Conservation (phyloP, 192 early-diverging fungal genomes). For the Umbelopsis ramanniana region DNA sequence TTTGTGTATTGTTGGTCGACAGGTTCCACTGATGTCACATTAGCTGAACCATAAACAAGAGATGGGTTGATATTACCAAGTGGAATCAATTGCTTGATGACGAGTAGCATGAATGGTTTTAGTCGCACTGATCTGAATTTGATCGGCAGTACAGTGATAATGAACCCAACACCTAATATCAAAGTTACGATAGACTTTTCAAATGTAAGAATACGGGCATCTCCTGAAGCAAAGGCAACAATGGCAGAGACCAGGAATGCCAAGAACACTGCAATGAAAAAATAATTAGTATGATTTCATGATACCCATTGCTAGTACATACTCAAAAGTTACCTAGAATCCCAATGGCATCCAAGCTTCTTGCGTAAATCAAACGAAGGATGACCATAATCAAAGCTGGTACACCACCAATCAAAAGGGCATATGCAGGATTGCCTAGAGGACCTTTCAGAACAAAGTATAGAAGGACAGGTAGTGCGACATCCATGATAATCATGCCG, state of each 20-base stretch:
- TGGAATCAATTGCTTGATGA: constrained; percentile 12
- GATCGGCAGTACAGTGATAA: background rate
- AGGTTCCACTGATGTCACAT: too few relatives aligned
- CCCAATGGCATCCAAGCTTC: background rate
- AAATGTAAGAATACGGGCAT: constrained; percentile 12
- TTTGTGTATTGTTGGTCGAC: background rate
- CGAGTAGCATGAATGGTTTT: constrained; percentile 10
- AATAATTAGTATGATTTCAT: background rate
- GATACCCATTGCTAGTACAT: background rate
- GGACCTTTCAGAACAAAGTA: constrained; percentile 16
- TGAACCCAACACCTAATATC: constrained; percentile 4
- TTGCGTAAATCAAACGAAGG: background rate
- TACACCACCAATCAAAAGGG: constrained; percentile 5
- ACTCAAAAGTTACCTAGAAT: background rate
- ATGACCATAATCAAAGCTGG: constrained; percentile 8
- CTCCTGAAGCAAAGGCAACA: constrained; percentile 8
- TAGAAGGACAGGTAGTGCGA: background rate
- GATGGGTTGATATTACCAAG: constrained; percentile 11
- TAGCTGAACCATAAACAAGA: background rate
- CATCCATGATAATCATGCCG: constrained; percentile 13
- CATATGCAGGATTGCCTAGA: constrained; percentile 13
- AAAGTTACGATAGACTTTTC: constrained; percentile 13
- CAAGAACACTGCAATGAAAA: background rate
- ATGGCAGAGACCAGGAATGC: constrained; percentile 4
- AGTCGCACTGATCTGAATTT: background rate